A percentile compares a stretch with the other conserved stretches of the same genome.
Conservation (phyloP, 768 basidiomycete genomes). For the Psilocybe cubensis region DNA sequence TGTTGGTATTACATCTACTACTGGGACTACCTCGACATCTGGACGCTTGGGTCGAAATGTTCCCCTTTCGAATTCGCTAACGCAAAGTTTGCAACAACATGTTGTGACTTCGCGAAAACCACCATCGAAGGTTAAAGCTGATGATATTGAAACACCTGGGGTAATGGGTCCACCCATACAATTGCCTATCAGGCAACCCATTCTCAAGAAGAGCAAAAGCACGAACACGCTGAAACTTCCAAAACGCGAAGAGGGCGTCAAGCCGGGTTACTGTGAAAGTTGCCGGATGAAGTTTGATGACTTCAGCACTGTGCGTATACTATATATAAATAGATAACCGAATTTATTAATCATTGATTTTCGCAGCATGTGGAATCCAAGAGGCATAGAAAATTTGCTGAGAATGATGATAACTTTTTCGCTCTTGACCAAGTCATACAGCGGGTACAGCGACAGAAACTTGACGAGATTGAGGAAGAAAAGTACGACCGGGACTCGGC, state of each 20-base stretch:
- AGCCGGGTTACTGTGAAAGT: slow-evolving; percentile 98
- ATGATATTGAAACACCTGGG: slow-evolving; percentile 31
- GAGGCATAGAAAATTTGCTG: slow-evolving; percentile 84
- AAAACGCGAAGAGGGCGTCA: slow-evolving; percentile 82
- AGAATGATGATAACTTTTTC: slow-evolving; percentile 74
- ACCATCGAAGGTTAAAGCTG: slow-evolving; percentile 28
- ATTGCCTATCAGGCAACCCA: slow-evolving; percentile 55
- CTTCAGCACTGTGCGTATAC: slow-evolving; percentile 72
- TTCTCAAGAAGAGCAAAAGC: slow-evolving; percentile 77
- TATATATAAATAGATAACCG: slow-evolving; percentile 13
- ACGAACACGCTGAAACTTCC: slow-evolving; percentile 78
- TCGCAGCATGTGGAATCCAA: slow-evolving; percentile 71
- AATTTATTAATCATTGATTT: background rate
- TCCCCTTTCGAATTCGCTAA: slow-evolving; percentile 56
- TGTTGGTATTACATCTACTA: slow-evolving; percentile 88
- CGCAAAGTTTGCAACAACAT: slow-evolving; percentile 62
- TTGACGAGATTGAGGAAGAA: slow-evolving; percentile 32
- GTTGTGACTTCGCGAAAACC: slow-evolving; percentile 68
- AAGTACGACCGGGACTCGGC: slow-evolving; percentile 16
- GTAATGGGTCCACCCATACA: slow-evolving; percentile 70
- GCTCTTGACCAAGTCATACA: slow-evolving; percentile 77
- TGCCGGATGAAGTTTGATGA: slow-evolving; percentile 90
- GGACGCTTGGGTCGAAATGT: slow-evolving; percentile 48
- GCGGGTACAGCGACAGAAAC: slow-evolving; percentile 54
- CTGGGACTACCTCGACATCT: slow-evolving; percentile 79